These are phyloP conservation scores for Hortaea werneckii DNA, from an alignment of 2,329 filamentous ascomycete genomes.

Conservation along the genomic window DNA sequence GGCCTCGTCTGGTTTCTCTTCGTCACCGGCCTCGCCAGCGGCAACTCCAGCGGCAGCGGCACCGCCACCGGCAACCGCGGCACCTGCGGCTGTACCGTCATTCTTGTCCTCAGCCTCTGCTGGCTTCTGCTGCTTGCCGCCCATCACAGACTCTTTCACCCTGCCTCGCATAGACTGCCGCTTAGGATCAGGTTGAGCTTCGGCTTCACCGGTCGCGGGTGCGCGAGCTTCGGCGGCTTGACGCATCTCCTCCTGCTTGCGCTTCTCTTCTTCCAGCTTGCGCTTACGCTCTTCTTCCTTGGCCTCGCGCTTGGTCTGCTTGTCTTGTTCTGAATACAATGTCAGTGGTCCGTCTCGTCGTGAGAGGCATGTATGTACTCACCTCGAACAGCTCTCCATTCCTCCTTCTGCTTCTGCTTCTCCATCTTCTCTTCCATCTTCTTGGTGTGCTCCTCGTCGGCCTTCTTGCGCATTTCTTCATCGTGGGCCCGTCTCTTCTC, in stretches of 20 bases:
- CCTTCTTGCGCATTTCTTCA: constrained; percentile 53
- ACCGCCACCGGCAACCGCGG: background rate
- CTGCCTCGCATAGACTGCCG: background rate
- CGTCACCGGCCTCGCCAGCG: constrained; percentile 2
- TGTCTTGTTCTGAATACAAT: constrained; percentile 42
- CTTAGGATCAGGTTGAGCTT: background rate
- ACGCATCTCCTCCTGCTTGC: constrained; percentile 27
- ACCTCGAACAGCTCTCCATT: constrained; percentile 47
- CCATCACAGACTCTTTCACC: background rate
- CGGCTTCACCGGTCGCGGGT: background rate
- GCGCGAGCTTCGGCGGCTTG: no score
- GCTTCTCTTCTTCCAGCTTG: constrained; percentile 45
- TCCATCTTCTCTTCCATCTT: constrained; percentile 44
- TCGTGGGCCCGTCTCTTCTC: constrained; percentile 61
- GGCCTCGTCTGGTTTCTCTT: constrained; percentile 3
- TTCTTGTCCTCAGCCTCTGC: background rate
- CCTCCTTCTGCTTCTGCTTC: constrained; percentile 35
- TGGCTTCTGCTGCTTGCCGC: background rate
- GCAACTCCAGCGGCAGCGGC: constrained; percentile 8
- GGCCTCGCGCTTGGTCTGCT: constrained; percentile 35
- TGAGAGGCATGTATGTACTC: constrained; percentile 22
- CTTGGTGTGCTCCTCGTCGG: constrained; percentile 53
- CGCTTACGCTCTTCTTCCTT: constrained; percentile 41
- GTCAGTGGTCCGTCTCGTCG: constrained; percentile 4
- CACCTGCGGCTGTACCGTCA: background rate